These are phyloP conservation scores for Sordariomycetes sp. DNA, from an alignment of 2,329 filamentous ascomycete species.

Conservation along the genomic window DNA sequence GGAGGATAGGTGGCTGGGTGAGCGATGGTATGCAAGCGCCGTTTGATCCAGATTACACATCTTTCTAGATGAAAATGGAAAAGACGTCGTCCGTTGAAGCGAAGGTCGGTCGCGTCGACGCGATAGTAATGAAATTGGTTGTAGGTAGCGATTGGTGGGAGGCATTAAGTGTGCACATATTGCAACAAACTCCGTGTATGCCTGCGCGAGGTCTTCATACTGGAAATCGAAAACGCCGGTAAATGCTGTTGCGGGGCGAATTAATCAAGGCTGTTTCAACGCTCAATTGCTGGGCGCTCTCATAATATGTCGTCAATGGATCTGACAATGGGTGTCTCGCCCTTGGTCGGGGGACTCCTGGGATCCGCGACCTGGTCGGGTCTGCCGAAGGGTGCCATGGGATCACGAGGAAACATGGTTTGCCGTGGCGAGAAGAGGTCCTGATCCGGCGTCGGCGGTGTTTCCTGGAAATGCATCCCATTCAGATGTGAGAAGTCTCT, in stretches of 20 bases:
- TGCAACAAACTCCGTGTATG: background rate
- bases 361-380: conserved; percentile 52
- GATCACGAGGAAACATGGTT: conserved; percentile 43
- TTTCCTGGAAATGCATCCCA: conserved; percentile 43
- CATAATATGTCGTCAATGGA: conserved; percentile 73
- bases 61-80: no score
- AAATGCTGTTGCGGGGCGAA: conserved; percentile 4
- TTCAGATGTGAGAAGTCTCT: conserved; percentile 26
- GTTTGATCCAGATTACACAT: no score
- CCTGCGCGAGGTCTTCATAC: background rate
- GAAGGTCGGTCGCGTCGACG: no score
- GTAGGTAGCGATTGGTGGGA: conserved; percentile 1
- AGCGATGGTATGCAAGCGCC: no score
- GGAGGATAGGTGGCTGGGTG: no score
- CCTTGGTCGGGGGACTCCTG: conserved; percentile 64
- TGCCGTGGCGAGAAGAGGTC: conserved; percentile 44
- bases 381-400: conserved; percentile 40
- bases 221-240: conserved; percentile 5
- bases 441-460: conserved; percentile 40
- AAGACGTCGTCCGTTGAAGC: no score
- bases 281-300: conserved; percentile 8
- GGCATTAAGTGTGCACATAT: background rate
- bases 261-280: conserved; percentile 1
- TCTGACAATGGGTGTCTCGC: conserved; percentile 65
- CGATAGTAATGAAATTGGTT: no score